Percentiles rank a stretch among this genome's conserved stretches.
phyloP scores from a whole-genome alignment of 2,329 filamentous ascomycete genomes.

The Dactylellina parvicollis region DNA sequence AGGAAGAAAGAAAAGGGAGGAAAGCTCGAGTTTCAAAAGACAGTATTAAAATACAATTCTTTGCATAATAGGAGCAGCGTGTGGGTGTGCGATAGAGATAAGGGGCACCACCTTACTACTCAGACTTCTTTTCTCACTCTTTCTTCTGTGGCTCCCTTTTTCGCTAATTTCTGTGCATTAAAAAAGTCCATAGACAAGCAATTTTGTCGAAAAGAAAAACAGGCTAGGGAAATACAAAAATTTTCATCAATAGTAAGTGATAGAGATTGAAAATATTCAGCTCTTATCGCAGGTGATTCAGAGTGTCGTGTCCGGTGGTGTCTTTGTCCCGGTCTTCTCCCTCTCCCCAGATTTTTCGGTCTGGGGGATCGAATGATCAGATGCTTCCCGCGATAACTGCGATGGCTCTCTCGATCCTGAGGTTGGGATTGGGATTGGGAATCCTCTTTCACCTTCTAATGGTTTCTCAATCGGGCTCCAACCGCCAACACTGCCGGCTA shows the following conservation, averaged over 20 bases:
- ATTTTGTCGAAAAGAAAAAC: conserved; percentile 1
- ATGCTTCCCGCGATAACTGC: conserved; percentile 34
- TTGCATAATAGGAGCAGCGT: conserved; percentile 1
- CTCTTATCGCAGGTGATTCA: conserved; percentile 16
- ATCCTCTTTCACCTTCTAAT: conserved; percentile 11
- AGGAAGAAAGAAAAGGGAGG: conserved; percentile 9
- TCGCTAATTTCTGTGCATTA: conserved; percentile 31
- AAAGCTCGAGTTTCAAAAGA: neutral
- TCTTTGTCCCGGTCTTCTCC: conserved; percentile 32
- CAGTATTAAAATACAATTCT: conserved; percentile 22
- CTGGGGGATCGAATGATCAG: conserved; percentile 21
- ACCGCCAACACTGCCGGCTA: conserved; percentile 58
- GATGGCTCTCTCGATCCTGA: conserved; percentile 33
- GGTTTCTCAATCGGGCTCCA: conserved; percentile 58
- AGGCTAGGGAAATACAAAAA: neutral
- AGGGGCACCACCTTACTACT: neutral
- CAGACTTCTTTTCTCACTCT: conserved; percentile 36
- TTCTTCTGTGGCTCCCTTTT: neutral
- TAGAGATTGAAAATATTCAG: conserved; percentile 19
- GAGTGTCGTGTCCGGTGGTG: conserved; percentile 34
- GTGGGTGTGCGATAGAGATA: conserved; percentile 18
- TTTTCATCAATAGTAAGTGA: conserved; percentile 4
- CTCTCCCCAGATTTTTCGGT: conserved; percentile 9
- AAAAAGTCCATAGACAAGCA: conserved; percentile 15
- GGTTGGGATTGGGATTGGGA: conserved; percentile 20